Base-by-base conservation (phyloP, 2,329 filamentous ascomycete species). In the Penicillium sp. region DNA sequence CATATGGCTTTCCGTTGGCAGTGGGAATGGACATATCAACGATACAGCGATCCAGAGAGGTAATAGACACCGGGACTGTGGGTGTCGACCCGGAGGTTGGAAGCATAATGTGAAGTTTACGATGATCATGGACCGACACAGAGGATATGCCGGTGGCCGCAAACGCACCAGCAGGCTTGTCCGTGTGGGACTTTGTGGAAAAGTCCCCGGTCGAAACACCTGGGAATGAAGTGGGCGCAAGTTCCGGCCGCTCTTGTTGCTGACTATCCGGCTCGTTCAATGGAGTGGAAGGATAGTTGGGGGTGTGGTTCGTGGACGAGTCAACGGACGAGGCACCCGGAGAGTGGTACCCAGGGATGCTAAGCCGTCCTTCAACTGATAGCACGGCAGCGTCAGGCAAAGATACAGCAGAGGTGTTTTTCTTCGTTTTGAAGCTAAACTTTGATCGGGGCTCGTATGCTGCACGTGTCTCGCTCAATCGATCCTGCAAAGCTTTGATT, bases 401-500 rank as follows among this genome's bases (percentile, higher is more conserved):
- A 21, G 82, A 84, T 48, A 85, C 80, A 7, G 82, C 79, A 8
- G 81, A 81, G 1, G 74, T 66, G 59, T 81, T 84, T 60, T 84
- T 85, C 58, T 77, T 78, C 43, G 78, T 79, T 69, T 87, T 95
- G 80, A 97, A 97, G 53, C 89, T 84, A 75, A 97, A 97, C 60
- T 91, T 91, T 11, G 87, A 84, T 64, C 88, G 89, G 8, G 92
- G 91, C 0, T 85, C 84, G 52, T 91, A 83, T 23, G 82, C 83
- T 39, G 84, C 82, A 16, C 87, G 84, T 8, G 85, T 87, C 57
- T 87, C 83, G 65, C 89, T 87, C 25, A 97, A 81, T 68, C 89
- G 91, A 55, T 93, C 90, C 19, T 88, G 87, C 15, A 97, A 79
- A 16, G 83, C 82, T 79, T 94, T 96, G 74, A 97, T 86, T 23